A percentile compares a stretch with the other conserved stretches of the same genome.
Conservation (phyloP, 1,284 basidiomycete species). For the Leccinum subatratum region DNA sequence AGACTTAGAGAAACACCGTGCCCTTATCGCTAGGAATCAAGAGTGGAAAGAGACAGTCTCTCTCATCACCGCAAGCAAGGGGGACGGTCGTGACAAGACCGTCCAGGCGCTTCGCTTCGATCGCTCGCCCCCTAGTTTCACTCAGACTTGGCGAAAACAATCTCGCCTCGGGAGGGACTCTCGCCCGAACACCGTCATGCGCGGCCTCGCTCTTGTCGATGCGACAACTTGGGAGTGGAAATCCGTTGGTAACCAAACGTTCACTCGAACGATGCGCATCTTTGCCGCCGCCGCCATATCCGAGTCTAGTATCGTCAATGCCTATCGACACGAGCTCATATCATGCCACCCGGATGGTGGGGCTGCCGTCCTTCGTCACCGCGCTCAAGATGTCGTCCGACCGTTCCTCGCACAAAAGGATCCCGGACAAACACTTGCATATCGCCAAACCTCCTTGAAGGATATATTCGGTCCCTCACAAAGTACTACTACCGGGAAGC, state of each 20-base stretch:
- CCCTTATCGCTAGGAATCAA: not conserved
- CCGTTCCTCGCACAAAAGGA: not conserved
- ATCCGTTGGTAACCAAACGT: not conserved
- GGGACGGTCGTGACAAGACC: not conserved
- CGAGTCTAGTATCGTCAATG: not conserved
- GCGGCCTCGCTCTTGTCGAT: not conserved
- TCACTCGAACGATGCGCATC: not conserved
- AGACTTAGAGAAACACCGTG: too few species aligned
- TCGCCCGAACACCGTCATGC: not conserved
- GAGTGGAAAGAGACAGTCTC: not conserved
- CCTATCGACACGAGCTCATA: constrained; percentile 1
- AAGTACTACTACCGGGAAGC: not conserved
- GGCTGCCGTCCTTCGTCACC: not conserved
- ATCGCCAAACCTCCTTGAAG: not conserved
- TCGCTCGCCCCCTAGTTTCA: not conserved
- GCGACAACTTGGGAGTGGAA: constrained; percentile 7
- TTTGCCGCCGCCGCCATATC: not conserved
- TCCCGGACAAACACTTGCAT: not conserved
- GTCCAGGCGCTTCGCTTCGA: not conserved
- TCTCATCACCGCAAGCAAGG: not conserved
- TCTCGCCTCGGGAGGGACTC: not conserved
- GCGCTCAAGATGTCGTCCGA: rapidly evolving
- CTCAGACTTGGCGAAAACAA: not conserved
- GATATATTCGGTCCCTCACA: not conserved
- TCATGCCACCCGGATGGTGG: not conserved